A percentile compares a stretch with the other conserved stretches of the same genome.
Evolutionary conservation across 129 eudicot species (phyloP).

Genomic region (Pittosporum tobira): DNA sequence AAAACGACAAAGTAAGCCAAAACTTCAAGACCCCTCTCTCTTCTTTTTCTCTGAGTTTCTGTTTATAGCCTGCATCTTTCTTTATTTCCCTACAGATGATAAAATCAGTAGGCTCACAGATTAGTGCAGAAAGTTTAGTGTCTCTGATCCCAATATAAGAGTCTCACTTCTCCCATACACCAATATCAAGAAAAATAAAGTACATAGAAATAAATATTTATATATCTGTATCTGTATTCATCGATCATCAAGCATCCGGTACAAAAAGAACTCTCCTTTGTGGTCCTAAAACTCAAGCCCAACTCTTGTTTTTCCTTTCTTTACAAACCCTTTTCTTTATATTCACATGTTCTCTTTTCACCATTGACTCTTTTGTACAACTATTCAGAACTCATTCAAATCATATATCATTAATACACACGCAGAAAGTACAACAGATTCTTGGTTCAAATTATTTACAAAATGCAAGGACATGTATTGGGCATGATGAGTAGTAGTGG

Average conservation of each 20-base stretch:
- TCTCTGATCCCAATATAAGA: conserved; percentile 64
- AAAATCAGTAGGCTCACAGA: conserved; percentile 39
- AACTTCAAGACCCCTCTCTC: not conserved
- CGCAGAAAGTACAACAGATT: not conserved
- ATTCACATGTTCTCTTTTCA: conserved; percentile 23
- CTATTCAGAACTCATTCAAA: conserved; percentile 4
- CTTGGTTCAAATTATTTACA: not conserved
- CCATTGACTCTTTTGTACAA: not conserved
- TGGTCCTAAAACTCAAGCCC: conserved; percentile 46
- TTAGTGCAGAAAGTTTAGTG: conserved; percentile 51
- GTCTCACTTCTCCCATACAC: conserved; percentile 8
- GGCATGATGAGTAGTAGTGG: conserved; percentile 38
- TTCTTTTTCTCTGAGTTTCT: conserved; percentile 2
- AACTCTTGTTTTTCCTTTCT: conserved; percentile 26
- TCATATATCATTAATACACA: not conserved
- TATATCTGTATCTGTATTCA: conserved; percentile 11
- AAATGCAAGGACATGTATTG: conserved; percentile 67
- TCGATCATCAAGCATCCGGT: not conserved
- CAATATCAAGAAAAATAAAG: conserved; percentile 40
- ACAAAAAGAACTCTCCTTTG: conserved; percentile 14
- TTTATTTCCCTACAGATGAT: conserved; percentile 36
- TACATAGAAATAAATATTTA: conserved; percentile 7
- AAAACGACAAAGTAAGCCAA: not conserved
- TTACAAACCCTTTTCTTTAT: conserved; percentile 37
- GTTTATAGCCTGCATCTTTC: conserved; percentile 8